Conservation (phyloP, 2,329 filamentous ascomycete species). For the Boeremia lycopersici region DNA sequence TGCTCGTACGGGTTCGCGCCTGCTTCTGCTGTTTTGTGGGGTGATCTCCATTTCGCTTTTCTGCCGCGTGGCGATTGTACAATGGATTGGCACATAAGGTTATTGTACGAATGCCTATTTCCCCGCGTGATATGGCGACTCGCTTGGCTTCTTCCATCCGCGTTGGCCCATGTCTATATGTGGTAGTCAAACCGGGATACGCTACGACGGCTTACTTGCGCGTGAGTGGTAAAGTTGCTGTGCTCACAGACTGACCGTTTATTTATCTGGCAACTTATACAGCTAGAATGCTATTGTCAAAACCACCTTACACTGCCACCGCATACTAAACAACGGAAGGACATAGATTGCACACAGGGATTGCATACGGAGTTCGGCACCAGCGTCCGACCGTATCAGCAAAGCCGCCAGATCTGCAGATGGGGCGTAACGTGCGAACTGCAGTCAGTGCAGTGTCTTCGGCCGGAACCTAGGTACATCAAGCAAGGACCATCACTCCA, state of each 20-base stretch:
- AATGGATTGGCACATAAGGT: not conserved
- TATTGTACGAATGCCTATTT: not conserved
- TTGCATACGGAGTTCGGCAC: not conserved
- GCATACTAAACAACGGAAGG: not conserved
- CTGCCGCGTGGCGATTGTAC: not conserved
- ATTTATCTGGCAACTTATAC: too few species aligned
- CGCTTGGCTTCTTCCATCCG: constrained; percentile 1
- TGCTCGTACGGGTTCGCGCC: not conserved
- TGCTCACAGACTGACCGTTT: too few species aligned
- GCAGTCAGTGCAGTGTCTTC: not conserved
- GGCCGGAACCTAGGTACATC: too few species aligned
- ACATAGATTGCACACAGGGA: not conserved
- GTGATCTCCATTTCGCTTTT: not conserved
- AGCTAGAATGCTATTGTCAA: not conserved
- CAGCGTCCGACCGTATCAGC: constrained; percentile 4
- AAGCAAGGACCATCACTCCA: too few species aligned
- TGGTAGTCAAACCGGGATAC: too few species aligned
- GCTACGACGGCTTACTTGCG: too few species aligned
- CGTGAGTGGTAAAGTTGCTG: too few species aligned
- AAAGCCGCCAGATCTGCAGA: not conserved
- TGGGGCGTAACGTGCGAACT: not conserved
- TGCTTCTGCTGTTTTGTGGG: constrained; percentile 1
- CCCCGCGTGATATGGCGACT: not conserved
- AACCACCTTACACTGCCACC: not conserved
- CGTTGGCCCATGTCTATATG: constrained; percentile 2